Evolutionary conservation across 176 grass and related monocot species (phyloP), one percentile per base, ranked within the genome.

Genomic region (Paspalum vaginatum): DNA sequence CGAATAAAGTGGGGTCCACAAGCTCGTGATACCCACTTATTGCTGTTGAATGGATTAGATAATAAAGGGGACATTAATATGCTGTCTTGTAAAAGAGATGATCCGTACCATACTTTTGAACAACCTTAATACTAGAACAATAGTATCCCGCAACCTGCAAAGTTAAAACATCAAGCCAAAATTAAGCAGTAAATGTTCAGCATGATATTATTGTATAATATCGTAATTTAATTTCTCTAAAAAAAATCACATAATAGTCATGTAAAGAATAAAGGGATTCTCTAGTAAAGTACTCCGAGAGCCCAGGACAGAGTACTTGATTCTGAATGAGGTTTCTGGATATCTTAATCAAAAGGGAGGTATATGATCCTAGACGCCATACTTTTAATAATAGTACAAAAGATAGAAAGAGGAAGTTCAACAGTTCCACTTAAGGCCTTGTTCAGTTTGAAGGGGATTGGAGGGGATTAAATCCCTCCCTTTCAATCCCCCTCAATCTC

Each of bases 51-150:
- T 41, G 41, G 20, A 80, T 20, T 17, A 46, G 20, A 66, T 22
- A 73, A 24, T 64, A 15, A 64, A 63, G 46, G 15, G 41, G 27
- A 18, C 37, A 26, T 5, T 51, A 68, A 70, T 26, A 53, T 64
- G 26, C 1, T 37, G 61, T 12, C 13, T 18, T 74, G 64, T 11
- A 56, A 53, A 63, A 56, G 25, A 57, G 72, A 89, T 78, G 52
- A 51, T 43, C 54, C 70, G 69, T 91, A 95, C 96, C 96, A 93
- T 91, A 27, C 69, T 79, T 89, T 85, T 95, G 77, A 95, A 95
- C 66, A 93, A 68, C 84, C 90, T 92, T 74, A 99, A 78, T 37
- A 90, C 90, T 24, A 99, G 90, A 75, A 99, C 92, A 85, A 99
- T 93, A 14, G 75, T 91, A 73, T 99, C 96, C 82, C 96, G 88